These are phyloP conservation scores for Carex myosuroides DNA, from an alignment of 176 grass and related monocot genomes.

Conservation along the genomic window DNA sequence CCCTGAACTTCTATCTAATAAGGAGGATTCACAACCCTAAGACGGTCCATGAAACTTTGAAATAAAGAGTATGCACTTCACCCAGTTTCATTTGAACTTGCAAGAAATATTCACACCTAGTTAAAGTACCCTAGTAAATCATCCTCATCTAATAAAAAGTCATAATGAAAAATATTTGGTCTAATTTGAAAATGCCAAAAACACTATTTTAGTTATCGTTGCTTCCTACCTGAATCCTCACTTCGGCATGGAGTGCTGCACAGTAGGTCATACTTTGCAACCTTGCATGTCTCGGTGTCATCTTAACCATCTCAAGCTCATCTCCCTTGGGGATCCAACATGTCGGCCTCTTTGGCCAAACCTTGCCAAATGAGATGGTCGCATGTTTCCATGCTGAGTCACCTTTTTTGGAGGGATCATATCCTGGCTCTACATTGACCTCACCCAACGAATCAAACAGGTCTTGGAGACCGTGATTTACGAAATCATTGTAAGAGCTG, in stretches of 20 bases:
- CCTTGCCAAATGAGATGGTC: slow-evolving; percentile 58
- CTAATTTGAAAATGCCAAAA: background rate
- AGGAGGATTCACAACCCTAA: background rate
- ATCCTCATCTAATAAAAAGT: background rate
- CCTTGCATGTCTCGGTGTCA: slow-evolving; percentile 71
- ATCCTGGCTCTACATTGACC: slow-evolving; percentile 59
- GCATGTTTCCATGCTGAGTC: slow-evolving; percentile 66
- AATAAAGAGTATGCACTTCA: background rate
- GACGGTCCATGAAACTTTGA: background rate
- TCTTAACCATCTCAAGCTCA: slow-evolving; percentile 34
- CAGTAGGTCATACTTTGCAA: slow-evolving; percentile 95
- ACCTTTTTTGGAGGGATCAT: slow-evolving; percentile 83
- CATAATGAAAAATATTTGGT: background rate
- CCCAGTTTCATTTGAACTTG: background rate
- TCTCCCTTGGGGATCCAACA: slow-evolving; percentile 57
- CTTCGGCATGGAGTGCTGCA: slow-evolving; percentile 49
- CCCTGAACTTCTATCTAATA: background rate
- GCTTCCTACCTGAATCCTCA: slow-evolving; percentile 56
- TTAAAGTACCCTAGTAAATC: background rate
- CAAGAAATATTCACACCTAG: background rate
- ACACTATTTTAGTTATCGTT: background rate
- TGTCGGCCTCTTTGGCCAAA: slow-evolving; percentile 46
- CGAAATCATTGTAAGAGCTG: slow-evolving; percentile 78
- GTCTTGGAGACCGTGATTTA: slow-evolving; percentile 68
- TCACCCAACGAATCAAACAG: slow-evolving; percentile 78